Conservation (phyloP, 1,284 basidiomycete genomes). For the Schizopora paradoxa region DNA sequence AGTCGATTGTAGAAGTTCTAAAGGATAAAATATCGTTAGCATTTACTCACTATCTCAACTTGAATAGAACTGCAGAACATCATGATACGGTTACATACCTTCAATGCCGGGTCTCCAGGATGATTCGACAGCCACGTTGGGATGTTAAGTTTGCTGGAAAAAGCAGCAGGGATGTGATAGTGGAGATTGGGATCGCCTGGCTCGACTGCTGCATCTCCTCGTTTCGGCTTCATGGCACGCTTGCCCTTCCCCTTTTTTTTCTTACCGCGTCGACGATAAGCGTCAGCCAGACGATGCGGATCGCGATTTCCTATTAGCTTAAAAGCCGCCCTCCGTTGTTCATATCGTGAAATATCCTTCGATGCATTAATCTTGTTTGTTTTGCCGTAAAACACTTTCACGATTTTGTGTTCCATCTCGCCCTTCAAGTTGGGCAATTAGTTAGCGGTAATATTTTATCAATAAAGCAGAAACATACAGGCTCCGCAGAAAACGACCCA, state of each 20-base stretch:
- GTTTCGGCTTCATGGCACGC: background rate
- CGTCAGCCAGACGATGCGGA: no score
- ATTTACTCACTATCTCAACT: background rate
- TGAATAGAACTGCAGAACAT: background rate
- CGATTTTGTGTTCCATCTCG: slow-evolving; percentile 18
- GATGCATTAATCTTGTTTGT: slow-evolving; percentile 17
- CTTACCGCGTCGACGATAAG: background rate
- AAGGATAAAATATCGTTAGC: background rate
- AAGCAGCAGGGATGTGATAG: no score
- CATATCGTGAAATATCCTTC: slow-evolving; percentile 19
- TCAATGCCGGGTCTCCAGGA: slow-evolving; percentile 22
- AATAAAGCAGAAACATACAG: slow-evolving; percentile 20
- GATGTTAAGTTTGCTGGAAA: no score
- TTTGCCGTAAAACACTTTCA: slow-evolving; percentile 19
- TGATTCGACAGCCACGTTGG: slow-evolving; percentile 17
- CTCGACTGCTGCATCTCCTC: background rate
- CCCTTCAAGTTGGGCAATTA: slow-evolving; percentile 8
- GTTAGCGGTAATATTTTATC: background rate
- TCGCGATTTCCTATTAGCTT: no score
- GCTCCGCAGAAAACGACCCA: slow-evolving; percentile 26
- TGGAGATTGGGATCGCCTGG: background rate
- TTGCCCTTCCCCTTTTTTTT: background rate
- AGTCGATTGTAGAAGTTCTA: slow-evolving; percentile 21
- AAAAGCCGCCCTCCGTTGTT: no score
- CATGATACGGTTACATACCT: slow-evolving; percentile 1